Conservation (phyloP, 495 filamentous ascomycete species). For the Chaetomidium leptoderma region DNA sequence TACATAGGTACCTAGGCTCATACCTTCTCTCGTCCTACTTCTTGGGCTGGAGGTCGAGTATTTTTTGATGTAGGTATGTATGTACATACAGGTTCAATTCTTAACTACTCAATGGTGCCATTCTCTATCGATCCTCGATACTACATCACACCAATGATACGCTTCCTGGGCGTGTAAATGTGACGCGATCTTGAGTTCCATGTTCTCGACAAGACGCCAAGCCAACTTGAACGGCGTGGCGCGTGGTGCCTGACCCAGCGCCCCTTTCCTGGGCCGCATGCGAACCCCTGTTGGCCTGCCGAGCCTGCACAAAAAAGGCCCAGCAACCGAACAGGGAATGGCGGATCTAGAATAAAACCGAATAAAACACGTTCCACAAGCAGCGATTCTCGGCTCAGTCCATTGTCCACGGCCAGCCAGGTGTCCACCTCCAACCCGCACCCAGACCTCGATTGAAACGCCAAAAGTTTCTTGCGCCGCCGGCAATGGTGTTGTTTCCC, state of each 20-base stretch:
- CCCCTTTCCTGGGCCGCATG: conserved; percentile 7
- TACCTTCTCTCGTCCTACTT: too few species aligned
- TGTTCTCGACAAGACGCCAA: not conserved
- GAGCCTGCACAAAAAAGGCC: not conserved
- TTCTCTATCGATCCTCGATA: too few species aligned
- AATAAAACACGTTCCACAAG: conserved; percentile 33
- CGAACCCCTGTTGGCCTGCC: conserved; percentile 6
- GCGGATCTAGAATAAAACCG: conserved; percentile 22
- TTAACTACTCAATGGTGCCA: too few species aligned
- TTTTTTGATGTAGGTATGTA: too few species aligned
- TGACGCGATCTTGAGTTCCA: too few species aligned
- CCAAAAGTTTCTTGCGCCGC: not conserved
- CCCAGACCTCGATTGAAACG: conserved; percentile 3
- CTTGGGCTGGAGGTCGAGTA: too few species aligned
- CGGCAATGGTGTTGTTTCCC: conserved; percentile 16
- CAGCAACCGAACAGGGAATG: not conserved
- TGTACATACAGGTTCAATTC: too few species aligned
- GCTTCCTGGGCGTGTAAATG: too few species aligned
- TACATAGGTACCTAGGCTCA: too few species aligned
- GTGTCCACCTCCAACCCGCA: conserved; percentile 13
- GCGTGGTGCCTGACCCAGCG: not conserved
- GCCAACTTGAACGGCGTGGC: not conserved
- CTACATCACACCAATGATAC: too few species aligned
- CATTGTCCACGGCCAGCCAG: conserved; percentile 2
- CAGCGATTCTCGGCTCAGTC: conserved; percentile 10